Evolutionary conservation across 441 rosid genomes (phyloP), one percentile per base, ranked within the genome.

Genomic region (Populus tomentosa): DNA sequence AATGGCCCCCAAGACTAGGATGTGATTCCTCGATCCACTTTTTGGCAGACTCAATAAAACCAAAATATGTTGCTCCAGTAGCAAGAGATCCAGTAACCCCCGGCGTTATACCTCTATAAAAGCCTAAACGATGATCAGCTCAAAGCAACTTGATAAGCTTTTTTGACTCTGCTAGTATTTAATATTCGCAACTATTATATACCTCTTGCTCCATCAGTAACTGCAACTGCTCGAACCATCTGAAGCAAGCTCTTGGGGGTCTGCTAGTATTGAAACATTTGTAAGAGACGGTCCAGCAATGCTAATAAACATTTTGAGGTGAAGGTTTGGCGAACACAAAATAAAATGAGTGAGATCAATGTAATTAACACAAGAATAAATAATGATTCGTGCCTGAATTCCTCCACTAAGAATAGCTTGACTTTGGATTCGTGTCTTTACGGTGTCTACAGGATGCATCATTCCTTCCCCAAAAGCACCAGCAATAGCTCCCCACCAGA

Each of bases 391-490:
- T 77, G 89, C 98, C 97, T 89, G 91, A 77, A 75, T 82, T 66
- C 85, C 84, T 66, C 85, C 84, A 63, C 85, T 80, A 79, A 93
- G 82, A 76, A 94, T 77, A 8, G 88, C 94, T 78, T 93, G 98
- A 81, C 94, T 94, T 78, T 94, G 98, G 76, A 94, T 89, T 10
- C 98, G 79, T 0, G 98, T 94, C 88, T 94, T 94, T 70, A 94
- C 84, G 0, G 98, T 94, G 76, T 94, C 98, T 1, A 94, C 83
- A 0, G 98, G 98, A 86, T 94, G 97, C 98, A 94, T 93, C 93
- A 91, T 87, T 63, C 97, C 98, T 86, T 94, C 97, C 20, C 98
- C 97, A 80, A 94, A 93, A 64, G 92, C 97, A 74, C 98, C 98
- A 70, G 97, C 98, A 23, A 91, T 72, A 23, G 85, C 94, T 83